Conservation (phyloP, 2,329 filamentous ascomycete genomes). For the Ambrosiella cleistominuta region DNA sequence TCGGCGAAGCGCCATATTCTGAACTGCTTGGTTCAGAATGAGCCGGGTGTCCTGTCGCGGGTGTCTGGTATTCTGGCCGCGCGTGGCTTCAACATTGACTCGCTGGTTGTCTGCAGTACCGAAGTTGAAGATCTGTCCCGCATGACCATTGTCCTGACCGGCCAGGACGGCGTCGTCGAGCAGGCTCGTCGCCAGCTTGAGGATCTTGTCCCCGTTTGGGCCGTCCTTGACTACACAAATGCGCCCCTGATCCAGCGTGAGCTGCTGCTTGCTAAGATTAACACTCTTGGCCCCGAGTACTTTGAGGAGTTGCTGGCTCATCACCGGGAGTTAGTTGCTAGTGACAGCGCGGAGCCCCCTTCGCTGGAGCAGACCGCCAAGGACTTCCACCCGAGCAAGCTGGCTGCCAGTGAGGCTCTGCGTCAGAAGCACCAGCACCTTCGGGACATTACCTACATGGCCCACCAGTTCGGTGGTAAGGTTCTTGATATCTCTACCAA, state of each 20-base stretch:
- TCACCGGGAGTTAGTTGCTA: slow-evolving; percentile 66
- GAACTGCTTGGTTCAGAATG: slow-evolving; percentile 97
- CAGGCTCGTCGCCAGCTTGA: slow-evolving; percentile 90
- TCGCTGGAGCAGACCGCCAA: slow-evolving; percentile 29
- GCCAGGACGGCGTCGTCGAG: slow-evolving; percentile 92
- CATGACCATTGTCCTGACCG: slow-evolving; percentile 96
- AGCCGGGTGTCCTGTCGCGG: slow-evolving; percentile 89
- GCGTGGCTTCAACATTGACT: slow-evolving; percentile 97
- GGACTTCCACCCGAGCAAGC: slow-evolving; percentile 79
- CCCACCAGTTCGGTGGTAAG: slow-evolving; percentile 95
- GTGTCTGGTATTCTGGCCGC: slow-evolving; percentile 93
- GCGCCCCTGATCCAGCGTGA: slow-evolving; percentile 91
- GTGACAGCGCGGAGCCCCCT: slow-evolving; percentile 22
- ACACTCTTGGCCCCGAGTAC: slow-evolving; percentile 91
- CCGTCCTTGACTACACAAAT: slow-evolving; percentile 86
- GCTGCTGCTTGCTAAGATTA: slow-evolving; percentile 86
- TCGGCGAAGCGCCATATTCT: slow-evolving; percentile 90
- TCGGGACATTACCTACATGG: slow-evolving; percentile 86
- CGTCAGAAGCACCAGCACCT: slow-evolving; percentile 96
- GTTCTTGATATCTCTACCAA: slow-evolving; percentile 94
- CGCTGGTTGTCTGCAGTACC: slow-evolving; percentile 90
- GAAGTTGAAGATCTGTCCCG: slow-evolving; percentile 92
- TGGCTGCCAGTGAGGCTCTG: slow-evolving; percentile 74
- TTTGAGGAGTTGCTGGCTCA: slow-evolving; percentile 94
- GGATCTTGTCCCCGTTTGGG: slow-evolving; percentile 95